These are phyloP conservation scores for Fusarium praegraminearum DNA, from an alignment of 2,329 filamentous ascomycete species.

Conservation along the genomic window DNA sequence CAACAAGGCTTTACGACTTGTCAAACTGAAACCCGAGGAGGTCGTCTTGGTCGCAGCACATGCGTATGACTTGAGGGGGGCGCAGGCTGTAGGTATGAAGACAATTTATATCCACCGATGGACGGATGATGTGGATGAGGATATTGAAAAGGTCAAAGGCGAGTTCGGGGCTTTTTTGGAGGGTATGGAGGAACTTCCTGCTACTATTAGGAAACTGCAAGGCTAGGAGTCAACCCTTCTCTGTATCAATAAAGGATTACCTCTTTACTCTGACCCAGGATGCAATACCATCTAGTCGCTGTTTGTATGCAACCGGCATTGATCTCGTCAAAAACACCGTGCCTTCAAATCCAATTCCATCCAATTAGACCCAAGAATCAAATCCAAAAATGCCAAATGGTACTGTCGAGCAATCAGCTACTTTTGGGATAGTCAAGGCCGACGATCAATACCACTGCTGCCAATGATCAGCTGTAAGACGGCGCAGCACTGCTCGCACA, in stretches of 20 bases:
- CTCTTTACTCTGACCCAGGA: background rate
- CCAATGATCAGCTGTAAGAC: background rate
- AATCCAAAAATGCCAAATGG: accelerated
- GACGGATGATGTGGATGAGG: slow-evolving; percentile 65
- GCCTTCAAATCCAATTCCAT: too few relatives aligned
- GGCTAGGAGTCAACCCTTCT: background rate
- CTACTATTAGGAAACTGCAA: slow-evolving; percentile 13
- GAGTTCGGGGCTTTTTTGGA: slow-evolving; percentile 38
- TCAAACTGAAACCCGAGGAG: slow-evolving; percentile 60
- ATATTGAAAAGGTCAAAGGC: slow-evolving; percentile 26
- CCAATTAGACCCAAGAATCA: background rate
- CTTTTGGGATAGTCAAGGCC: background rate
- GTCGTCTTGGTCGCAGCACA: slow-evolving; percentile 66
- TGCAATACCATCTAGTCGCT: background rate
- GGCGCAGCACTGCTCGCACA: slow-evolving; percentile 18
- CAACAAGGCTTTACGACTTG: slow-evolving; percentile 57
- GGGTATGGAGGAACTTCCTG: slow-evolving; percentile 31
- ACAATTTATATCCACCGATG: slow-evolving; percentile 65
- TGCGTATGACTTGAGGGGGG: slow-evolving; percentile 65
- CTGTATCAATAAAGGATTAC: too few relatives aligned
- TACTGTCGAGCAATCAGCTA: background rate
- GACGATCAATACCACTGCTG: background rate
- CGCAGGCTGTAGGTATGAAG: slow-evolving; percentile 60
- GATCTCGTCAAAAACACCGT: accelerated
- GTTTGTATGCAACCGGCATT: background rate